These are phyloP conservation scores for Hypsizygus ulmarius DNA, from an alignment of 1,284 basidiomycete genomes.

Conservation along the genomic window DNA sequence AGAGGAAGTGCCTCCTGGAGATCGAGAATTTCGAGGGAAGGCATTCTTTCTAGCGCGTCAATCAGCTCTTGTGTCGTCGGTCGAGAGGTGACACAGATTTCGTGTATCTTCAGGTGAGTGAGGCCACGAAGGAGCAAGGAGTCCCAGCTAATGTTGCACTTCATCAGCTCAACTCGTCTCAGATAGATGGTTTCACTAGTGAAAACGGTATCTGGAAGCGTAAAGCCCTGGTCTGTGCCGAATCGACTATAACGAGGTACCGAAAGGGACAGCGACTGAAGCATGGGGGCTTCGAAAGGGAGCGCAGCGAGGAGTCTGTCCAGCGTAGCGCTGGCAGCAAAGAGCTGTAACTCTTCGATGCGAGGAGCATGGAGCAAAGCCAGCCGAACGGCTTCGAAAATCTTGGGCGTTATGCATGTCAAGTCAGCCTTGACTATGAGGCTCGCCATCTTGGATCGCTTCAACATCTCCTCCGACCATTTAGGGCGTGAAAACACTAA, in stretches of 20 bases:
- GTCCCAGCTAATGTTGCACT: constrained; percentile 24
- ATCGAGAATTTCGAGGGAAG: constrained; percentile 21
- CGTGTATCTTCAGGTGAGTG: constrained; percentile 23
- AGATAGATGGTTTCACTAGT: constrained; percentile 17
- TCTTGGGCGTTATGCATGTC: constrained; percentile 18
- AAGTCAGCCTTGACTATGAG: constrained; percentile 22
- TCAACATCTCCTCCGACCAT: constrained; percentile 27
- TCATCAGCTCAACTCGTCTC: constrained; percentile 19
- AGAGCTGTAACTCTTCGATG: constrained; percentile 18
- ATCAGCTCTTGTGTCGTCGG: constrained; percentile 22
- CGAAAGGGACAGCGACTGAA: constrained; percentile 19
- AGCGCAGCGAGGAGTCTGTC: constrained; percentile 13
- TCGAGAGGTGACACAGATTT: constrained; percentile 12
- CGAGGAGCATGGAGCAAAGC: constrained; percentile 18
- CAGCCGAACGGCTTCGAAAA: constrained; percentile 18
- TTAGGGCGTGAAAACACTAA: constrained; percentile 17
- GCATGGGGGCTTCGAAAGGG: constrained; percentile 15
- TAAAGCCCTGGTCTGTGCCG: constrained; percentile 14
- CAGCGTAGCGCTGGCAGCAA: constrained; percentile 15
- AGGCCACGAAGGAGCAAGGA: constrained; percentile 23
- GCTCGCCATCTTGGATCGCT: constrained; percentile 26
- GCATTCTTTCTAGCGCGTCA: constrained; percentile 23
- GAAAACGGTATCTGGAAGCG: constrained; percentile 15
- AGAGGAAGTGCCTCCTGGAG: constrained; percentile 20
- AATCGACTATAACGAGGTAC: constrained; percentile 12